Evolutionary conservation across 2,329 filamentous ascomycete species (phyloP), one percentile per base, ranked within the genome.

Genomic region (Alternaria atra): DNA sequence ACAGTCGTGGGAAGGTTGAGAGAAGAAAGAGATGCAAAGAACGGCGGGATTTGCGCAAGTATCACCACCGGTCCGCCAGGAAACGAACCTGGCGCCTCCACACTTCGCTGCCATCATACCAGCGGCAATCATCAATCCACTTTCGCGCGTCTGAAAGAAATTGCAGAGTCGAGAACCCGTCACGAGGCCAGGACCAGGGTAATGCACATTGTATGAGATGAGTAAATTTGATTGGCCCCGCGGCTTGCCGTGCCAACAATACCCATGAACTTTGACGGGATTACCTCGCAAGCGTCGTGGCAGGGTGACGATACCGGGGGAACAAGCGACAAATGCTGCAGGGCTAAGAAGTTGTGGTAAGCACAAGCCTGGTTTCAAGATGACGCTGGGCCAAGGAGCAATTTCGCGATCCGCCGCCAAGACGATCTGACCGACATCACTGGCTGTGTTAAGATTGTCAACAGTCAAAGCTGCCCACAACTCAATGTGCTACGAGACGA

Each of bases 61-160:
- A 62, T 64, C 61, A 62, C 58, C 58, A 61, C 54, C 65, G 65
- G 46, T 64, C 60, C 60, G 62, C 63, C 63, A 61, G 69, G 58
- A 67, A 73, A 71, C 68, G 68, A 65, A 55, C 53, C 63, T 68
- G 60, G 56, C 61, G 55, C 67, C 71, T 66, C 67, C 67, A 73
- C 68, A 67, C 63, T 66, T 62, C 50, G 58, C 59, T 55, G 61
- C 48, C 62, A 70, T 52, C 68, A 73, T 73, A 63, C 70, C 67
- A 70, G 65, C 62, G 70, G 67, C 58, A 66, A 69, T 68, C 70
- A 71, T 70, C 64, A 66, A 62, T 70, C 65, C 59, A 72, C 55
- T 55, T 65, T 63, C 65, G 63, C 70, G 63, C 66, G 74, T 75
- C 65, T 72, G 74, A 72, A 69, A 75, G 71, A 77, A 66, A 78